These are phyloP conservation scores for Ustilago bromivora DNA, from an alignment of 1,284 basidiomycete genomes.

Conservation along the genomic window DNA sequence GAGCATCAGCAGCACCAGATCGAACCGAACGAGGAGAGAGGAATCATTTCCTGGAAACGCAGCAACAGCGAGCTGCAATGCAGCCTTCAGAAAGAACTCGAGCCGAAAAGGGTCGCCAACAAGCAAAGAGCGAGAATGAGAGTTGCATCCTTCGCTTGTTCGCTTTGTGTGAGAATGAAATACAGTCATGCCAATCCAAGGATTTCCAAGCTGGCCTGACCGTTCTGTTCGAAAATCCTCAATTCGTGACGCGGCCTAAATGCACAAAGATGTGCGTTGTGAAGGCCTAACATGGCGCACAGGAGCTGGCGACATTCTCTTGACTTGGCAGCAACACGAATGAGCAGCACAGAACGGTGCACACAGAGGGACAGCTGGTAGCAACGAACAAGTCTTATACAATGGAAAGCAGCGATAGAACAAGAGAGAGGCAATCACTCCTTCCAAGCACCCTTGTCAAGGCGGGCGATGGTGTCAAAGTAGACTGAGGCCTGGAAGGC, in stretches of 20 bases:
- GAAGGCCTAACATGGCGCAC: not conserved
- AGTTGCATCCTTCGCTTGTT: not conserved
- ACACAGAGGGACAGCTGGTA: not conserved
- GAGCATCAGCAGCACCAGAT: not conserved
- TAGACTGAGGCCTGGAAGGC: constrained; percentile 63
- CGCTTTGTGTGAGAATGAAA: not conserved
- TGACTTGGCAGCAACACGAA: too few species aligned
- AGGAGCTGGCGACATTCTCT: too few species aligned
- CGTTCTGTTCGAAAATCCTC: not conserved
- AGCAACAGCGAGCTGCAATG: not conserved
- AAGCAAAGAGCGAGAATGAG: not conserved
- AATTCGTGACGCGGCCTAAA: constrained; percentile 6
- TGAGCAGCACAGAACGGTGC: not conserved
- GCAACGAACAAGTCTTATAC: not conserved
- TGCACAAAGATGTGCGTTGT: not conserved
- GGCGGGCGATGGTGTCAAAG: constrained; percentile 57
- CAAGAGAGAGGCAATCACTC: constrained; percentile 16
- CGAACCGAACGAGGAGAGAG: constrained; percentile 1
- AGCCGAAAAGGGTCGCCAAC: constrained; percentile 4
- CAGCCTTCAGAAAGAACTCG: not conserved
- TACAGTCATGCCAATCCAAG: not conserved
- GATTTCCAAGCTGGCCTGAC: not conserved
- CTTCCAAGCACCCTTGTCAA: constrained; percentile 59
- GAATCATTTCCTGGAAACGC: not conserved
- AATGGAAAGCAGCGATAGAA: not conserved